phyloP scores from a whole-genome alignment of 2,329 filamentous ascomycete species.

The Rhinocladiella similis region DNA sequence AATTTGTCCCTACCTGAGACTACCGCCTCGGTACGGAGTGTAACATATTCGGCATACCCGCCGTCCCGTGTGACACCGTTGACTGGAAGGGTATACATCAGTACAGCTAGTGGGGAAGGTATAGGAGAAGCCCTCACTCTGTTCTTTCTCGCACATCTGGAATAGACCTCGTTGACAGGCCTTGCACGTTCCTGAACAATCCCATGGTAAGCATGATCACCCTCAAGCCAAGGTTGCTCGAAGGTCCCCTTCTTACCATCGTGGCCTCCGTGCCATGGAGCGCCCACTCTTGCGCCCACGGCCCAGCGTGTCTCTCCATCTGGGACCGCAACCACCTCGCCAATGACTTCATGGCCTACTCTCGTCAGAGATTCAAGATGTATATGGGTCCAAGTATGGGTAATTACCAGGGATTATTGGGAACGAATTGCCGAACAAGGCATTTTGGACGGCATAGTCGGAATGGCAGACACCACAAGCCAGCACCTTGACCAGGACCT shows the following conservation, averaged over 20 bases:
- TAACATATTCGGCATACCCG: slow-evolving; percentile 54
- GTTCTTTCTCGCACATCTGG: slow-evolving; percentile 66
- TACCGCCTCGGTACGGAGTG: slow-evolving; percentile 39
- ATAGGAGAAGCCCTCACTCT: slow-evolving; percentile 16
- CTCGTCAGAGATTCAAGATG: neutral
- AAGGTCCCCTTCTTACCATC: slow-evolving; percentile 25
- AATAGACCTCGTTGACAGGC: slow-evolving; percentile 63
- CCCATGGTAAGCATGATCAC: neutral
- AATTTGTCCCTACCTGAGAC: slow-evolving; percentile 33
- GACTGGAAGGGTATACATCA: slow-evolving; percentile 35
- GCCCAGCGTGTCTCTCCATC: slow-evolving; percentile 58
- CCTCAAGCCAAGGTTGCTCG: neutral
- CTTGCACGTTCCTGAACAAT: slow-evolving; percentile 56
- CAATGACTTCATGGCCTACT: slow-evolving; percentile 68
- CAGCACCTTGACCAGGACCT: slow-evolving; percentile 64
- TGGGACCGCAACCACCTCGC: slow-evolving; percentile 63
- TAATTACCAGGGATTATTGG: slow-evolving; percentile 57
- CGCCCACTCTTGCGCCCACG: slow-evolving; percentile 63
- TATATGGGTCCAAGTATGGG: too few relatives aligned
- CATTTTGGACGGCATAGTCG: slow-evolving; percentile 53
- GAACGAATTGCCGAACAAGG: slow-evolving; percentile 56
- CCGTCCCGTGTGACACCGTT: slow-evolving; percentile 69
- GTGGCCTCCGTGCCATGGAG: slow-evolving; percentile 64
- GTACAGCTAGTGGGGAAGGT: neutral
- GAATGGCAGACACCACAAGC: slow-evolving; percentile 73